Base-by-base conservation (phyloP, 2,329 filamentous ascomycete genomes). In the Trichoderma afroharzianum region DNA sequence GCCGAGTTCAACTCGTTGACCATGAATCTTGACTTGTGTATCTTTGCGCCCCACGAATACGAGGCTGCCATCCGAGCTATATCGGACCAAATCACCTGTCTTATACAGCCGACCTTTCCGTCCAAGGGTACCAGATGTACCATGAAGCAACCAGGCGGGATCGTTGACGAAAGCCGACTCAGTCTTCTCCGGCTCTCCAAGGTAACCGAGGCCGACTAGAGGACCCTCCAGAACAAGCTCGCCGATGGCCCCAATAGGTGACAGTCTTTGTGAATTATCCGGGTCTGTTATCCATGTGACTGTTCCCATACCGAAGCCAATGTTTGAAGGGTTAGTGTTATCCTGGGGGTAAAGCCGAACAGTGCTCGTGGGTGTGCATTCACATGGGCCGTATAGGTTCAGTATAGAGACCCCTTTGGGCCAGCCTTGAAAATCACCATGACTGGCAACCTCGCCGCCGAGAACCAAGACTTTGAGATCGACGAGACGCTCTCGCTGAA, bases 1-100 rank as follows among this genome's bases (percentile, higher is more conserved):
- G 14, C 30, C 68, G 14, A 86, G 79, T 78, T 85, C 88, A 66
- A 87, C 80, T 67, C 86, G 78, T 72, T 84, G 88, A 28, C 89
- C 89, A 32, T 83, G 82, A 12, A 89, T 76, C 72, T 80, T 80
- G 43, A 78, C 74, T 61, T 79, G 77, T 0, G 43, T 21, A 24
- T 50, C 43, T 1, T 50, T 50, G 43, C 43, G 43, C 43, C 43
- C 43, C 5, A 50, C 9, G 43, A 50, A 50, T 21, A 24, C 5
- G 55, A 58, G 55, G 18, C 28, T 28, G 28, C 55, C 55, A 3
- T 32, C 18, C 28, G 28, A 58, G 28, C 26, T 33, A 32, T 58
- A 58, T 32, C 55, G 28, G 3, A 58, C 55, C 26, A 58, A 18
- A 18, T 58, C 55, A 0, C 55, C 55, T n/a, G 55, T 58, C 28